Base-by-base conservation (phyloP, 169 alveolate genomes). In the Plasmodium ovale region DNA sequence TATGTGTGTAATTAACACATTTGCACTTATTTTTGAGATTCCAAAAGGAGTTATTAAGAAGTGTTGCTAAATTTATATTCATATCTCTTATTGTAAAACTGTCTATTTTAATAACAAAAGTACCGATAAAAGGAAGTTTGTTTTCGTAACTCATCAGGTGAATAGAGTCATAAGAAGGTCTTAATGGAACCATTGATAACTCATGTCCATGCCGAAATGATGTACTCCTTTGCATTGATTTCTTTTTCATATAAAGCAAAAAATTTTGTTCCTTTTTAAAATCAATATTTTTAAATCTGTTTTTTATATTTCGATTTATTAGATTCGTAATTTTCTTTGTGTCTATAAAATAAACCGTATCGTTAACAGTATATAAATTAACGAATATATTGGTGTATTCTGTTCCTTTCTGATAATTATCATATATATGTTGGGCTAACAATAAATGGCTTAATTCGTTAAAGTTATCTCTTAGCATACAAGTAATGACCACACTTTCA, bases 21-120 rank as follows among this genome's bases (percentile, higher is more conserved):
- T 74, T 74, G 35, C 88, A 74, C 16, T 29, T 39, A 59, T 60
- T 21, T 53, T 54, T 74, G 35, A 60, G 44, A 9, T 56, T 56
- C 88, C 88, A 74, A 74, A 74, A 74, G 33, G 53, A 35, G 35
- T 74, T 29, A 74, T 74, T 74, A 29, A 74, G 60, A 25, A 74
- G 12, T n/a, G n/a, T 54, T 19, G 88, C 88, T 39, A 74, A 74
- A 44, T 74, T 74, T 42, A 54, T 25, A 5, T 44, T 27, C 74
- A 74, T 59, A 60, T 74, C 62, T 44, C 42, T 59, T 3, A 39
- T 42, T 59, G 27, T 68, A 74, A 27, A 74, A 42, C 62, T 74
- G 23, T 74, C 88, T 60, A 74, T 10, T 74, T 60, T 74, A 60
- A 74, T 39, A 33, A 74, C 21, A 23, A 64, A 60, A 5, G 53